Base-by-base conservation (phyloP, 371 early-diverging fungal species). In the Mortierella sp. region DNA sequence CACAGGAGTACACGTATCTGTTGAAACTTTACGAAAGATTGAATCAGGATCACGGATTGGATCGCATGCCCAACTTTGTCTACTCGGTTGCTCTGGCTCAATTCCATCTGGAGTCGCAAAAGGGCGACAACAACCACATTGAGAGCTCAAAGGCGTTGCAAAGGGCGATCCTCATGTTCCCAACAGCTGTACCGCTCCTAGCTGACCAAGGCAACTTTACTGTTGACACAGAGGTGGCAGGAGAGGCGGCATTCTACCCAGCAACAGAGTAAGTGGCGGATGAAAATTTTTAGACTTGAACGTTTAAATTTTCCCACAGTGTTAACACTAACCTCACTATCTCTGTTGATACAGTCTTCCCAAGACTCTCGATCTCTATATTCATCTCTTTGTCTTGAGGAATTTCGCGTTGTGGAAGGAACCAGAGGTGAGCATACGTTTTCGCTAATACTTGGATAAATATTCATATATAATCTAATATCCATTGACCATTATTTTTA, bases 41-140 rank as follows among this genome's bases (percentile, higher is more conserved):
- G 36, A 32, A 70, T 24, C 28, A 50, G 11, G 70, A 74, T 21
- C 68, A 75, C 63, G 69, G 71, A 11, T 40, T 84, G 55, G 55
- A 79, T 48, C 68, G 83, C 19, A 61, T 92, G 69, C 97, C 97
- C 21, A 96, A 93, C 67, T 92, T 92, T 85, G 90, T 88, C 22
- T 96, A 88, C 75, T 93, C 95, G 5, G 74, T 87, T 6, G 97
- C 97, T 5, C 85, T 94, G 69, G 94, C 94, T 2, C 83, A 90
- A 67, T 94, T 91, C 84, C 93, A 93, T 74, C 60, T 91, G 19
- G 91, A 92, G 72, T 67, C 59, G 19, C 69, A 72, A 11, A 72
- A 74, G 32, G 77, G 70, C 33, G 75, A 67, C 43, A 48, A 21
- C 11, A 28, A 24, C 4, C 87, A 87, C 58, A 55, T 66, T 1